phyloP scores from a whole-genome alignment of 2,329 filamentous ascomycete species.

The Fusarium tricinctum region DNA sequence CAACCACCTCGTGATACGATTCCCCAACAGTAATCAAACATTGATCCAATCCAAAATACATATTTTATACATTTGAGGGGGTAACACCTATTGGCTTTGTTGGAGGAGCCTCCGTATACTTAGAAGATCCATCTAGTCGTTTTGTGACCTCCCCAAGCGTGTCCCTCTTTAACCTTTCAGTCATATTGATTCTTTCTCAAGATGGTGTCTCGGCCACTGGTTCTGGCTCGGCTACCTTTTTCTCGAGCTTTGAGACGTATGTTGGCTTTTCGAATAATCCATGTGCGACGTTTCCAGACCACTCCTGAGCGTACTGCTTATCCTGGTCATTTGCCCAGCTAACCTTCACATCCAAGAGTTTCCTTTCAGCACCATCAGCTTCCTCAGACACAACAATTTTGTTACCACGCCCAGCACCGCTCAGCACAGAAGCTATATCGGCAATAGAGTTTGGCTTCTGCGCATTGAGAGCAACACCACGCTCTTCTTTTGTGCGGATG shows the following conservation, averaged over 20 bases:
- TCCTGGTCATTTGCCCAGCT: constrained; percentile 67
- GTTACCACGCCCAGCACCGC: constrained; percentile 66
- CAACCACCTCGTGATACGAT: constrained; percentile 4
- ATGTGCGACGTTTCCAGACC: constrained; percentile 69
- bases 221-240: constrained; percentile 12
- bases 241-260: constrained; percentile 38
- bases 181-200: neutral
- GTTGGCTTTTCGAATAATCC: constrained; percentile 54
- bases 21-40: constrained; percentile 4
- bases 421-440: constrained; percentile 72
- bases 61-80: constrained; percentile 17
- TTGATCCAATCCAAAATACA: constrained; percentile 17
- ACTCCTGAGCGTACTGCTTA: constrained; percentile 61
- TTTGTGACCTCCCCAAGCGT: constrained; percentile 6
- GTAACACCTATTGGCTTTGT: neutral
- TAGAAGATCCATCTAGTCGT: constrained; percentile 1
- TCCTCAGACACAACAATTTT: constrained; percentile 55
- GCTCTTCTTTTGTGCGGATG: constrained; percentile 58
- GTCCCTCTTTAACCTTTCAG: neutral
- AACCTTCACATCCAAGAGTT: constrained; percentile 61
- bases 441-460: constrained; percentile 74
- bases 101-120: constrained; percentile 1
- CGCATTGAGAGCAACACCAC: constrained; percentile 68
- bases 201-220: constrained; percentile 19
- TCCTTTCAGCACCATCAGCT: constrained; percentile 34